Base-by-base conservation (phyloP, 2,329 filamentous ascomycete genomes). In the Talaromyces sp. region DNA sequence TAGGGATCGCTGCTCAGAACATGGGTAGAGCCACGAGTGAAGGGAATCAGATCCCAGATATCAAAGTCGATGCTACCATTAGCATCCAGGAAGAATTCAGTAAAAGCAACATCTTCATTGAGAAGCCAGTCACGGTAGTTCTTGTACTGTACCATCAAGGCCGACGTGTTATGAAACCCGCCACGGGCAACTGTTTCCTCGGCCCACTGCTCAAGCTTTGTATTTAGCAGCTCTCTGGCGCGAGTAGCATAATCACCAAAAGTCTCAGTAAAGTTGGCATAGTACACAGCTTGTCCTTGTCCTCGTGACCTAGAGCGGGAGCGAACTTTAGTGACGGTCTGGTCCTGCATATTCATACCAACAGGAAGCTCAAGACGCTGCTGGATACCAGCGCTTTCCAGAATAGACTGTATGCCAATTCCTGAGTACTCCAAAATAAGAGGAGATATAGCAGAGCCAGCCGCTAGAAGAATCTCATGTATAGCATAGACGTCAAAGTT, bases 301-400 rank as follows among this genome's bases (percentile, higher is more conserved):
- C 68, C 68, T 3, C 33, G 47, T n/a, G 65, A 65, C 5, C 50
- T 68, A 18, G 62, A 62, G 6, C 60, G 33, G 0, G 67, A 65
- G 18, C 18, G 40, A 8, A 72, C 66, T 16, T 61, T 64, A 4
- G 68, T 68, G 10, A 67, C 69, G 18, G 69, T 73, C 44, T 73
- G 69, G 47, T 72, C 71, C 61, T 73, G 69, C 42, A 72, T 59
- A 33, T 73, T 73, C 16, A 68, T 54, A 42, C 71, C 69, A n/a
- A 73, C 70, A 1, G 71, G 69, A 1, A 73, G 64, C 4, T 72
- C 63, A 36, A 72, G 47, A 6, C 63, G 42, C 33, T 69, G 68
- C 8, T 47, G 36, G 31, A 23, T 23, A 23, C 23, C 23, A 23
- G 23, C 23, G 23, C 23, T 23, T 23, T 57, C 56, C n/a, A 57